Evolutionary conservation across 352 stramenopile species (phyloP), one percentile per base, ranked within the genome.

Genomic region (Plasmopara viticola): DNA sequence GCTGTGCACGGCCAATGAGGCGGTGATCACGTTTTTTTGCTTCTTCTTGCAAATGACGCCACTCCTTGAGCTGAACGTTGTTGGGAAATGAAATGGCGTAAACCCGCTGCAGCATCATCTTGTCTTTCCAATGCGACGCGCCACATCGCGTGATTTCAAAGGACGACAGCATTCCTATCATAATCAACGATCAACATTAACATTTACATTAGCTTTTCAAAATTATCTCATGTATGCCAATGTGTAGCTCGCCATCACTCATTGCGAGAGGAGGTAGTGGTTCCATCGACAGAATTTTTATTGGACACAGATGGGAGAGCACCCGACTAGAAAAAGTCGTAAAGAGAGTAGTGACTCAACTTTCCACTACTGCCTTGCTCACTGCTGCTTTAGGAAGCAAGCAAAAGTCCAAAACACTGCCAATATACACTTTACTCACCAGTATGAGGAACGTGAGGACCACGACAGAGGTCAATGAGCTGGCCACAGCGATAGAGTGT

Each of bases 401-500:
- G 74, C 31, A 95, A 66, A 17, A 64, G 64, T 68, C 78, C 66
- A 65, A 62, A n/a, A 52, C 7, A 42, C 28, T 51, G 42, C 25
- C 7, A 46, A 25, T 15, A 51, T 25, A 41, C 37, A 58, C 60
- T 34, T 9, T 29, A 75, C 74, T 72, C 75, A 73, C 90, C 90
- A 9, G 95, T 98, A 45, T 91, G 87, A 29, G 96, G 87, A 2
- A 99, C 86, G 64, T 99, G 96, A 12, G 96, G 96, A 6, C 96
- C 96, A 40, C 95, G 93, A 51, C 96, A 99, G 18, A 99, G 72
- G 71, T 99, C 96, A 64, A 99, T 97, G 18, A 99, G 84, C 20
- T 96, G 84, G 2, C 97, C 97, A 57, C 95, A 99, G 38, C 89
- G 83, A 72, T 99, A 99, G 4, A 98, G 82, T 20, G 97, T 98